Conservation (phyloP, 352 stramenopile species). For the Pythium coloratum region DNA sequence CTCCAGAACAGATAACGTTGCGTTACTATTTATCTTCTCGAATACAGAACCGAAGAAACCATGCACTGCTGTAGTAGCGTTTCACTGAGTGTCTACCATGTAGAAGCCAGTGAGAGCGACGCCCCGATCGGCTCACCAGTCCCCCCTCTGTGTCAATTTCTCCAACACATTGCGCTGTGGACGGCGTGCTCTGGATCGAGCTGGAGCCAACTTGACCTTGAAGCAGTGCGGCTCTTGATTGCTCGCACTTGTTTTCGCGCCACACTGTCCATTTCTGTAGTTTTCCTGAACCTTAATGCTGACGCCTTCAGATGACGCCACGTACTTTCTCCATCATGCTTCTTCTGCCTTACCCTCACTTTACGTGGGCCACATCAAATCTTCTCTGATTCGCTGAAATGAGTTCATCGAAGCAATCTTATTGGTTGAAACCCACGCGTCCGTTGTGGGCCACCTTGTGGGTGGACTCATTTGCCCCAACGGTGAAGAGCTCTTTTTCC, state of each 20-base stretch:
- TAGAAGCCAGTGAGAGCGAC: no score
- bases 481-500: conserved; percentile 3
- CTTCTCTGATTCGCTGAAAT: conserved; percentile 3
- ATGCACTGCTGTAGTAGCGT: no score
- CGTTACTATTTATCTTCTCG: neutral
- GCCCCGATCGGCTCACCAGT: no score
- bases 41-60: neutral
- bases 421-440: conserved; percentile 5
- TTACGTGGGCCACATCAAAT: conserved; percentile 4
- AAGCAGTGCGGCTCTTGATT: neutral
- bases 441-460: conserved; percentile 5
- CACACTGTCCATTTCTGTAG: neutral
- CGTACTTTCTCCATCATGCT: conserved; percentile 2
- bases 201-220: neutral
- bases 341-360: neutral
- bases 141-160: no score
- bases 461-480: neutral
- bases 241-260: neutral
- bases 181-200: neutral
- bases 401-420: neutral
- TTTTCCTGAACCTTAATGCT: neutral
- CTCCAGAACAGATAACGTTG: neutral
- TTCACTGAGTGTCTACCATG: no score
- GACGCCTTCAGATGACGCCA: conserved; percentile 1
- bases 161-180: neutral